Conservation (phyloP, 2,329 filamentous ascomycete species). For the Diaporthe vexans region DNA sequence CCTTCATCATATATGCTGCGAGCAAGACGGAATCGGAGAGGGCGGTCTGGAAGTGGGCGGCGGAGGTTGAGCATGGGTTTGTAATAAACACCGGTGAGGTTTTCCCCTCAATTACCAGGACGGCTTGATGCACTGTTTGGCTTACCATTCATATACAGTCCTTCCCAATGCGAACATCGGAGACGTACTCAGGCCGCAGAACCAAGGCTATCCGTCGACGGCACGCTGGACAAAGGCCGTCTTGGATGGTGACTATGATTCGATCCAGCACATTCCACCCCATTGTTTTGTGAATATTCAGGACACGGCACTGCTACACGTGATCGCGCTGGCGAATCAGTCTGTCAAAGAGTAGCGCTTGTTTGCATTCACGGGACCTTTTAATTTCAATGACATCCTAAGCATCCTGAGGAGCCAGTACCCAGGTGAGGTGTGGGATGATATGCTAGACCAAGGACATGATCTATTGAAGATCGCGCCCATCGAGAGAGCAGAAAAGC, state of each 20-base stretch:
- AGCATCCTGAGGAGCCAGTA: constrained; percentile 6
- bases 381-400: constrained; percentile 57
- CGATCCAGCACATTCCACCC: constrained; percentile 45
- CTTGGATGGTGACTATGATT: constrained; percentile 12
- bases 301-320: constrained; percentile 63
- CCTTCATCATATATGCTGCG: constrained; percentile 19
- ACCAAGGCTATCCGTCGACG: constrained; percentile 30
- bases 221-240: neutral
- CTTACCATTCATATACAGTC: neutral
- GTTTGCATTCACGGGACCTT: constrained; percentile 65
- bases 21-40: constrained; percentile 29
- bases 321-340: constrained; percentile 63
- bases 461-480: constrained; percentile 46
- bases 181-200: constrained; percentile 12
- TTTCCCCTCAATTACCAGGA: neutral
- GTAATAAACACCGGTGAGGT: constrained; percentile 43
- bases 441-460: constrained; percentile 26
- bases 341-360: constrained; percentile 61
- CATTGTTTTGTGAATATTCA: constrained; percentile 61
- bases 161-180: constrained; percentile 22
- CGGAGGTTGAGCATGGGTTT: constrained; percentile 21
- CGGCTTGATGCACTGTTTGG: neutral
- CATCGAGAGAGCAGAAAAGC: constrained; percentile 42
- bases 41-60: constrained; percentile 21
- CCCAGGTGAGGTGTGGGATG: neutral